Percentiles rank a stretch among this genome's conserved stretches.
These are phyloP conservation scores for Pezizomycotina sp. DNA, from an alignment of 2,329 filamentous ascomycete genomes.

Conservation along the genomic window DNA sequence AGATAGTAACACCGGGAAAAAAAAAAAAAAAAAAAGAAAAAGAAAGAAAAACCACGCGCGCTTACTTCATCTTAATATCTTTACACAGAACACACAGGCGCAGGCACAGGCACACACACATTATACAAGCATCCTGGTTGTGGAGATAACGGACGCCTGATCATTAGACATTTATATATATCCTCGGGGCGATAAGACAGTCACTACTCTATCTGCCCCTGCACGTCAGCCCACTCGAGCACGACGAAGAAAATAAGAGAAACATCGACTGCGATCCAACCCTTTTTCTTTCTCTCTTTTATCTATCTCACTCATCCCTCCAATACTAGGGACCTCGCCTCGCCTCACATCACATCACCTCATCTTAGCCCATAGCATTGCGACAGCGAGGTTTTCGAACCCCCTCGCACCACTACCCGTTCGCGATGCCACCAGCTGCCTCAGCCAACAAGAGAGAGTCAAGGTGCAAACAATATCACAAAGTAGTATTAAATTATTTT, in stretches of 20 bases:
- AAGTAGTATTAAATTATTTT: no score
- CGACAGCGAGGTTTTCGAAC: no score
- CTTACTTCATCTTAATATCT: not conserved
- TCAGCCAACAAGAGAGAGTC: no score
- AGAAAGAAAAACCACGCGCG: not conserved
- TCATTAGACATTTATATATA: not conserved
- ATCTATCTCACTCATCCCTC: constrained; percentile 1
- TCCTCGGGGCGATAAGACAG: not conserved
- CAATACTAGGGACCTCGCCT: not conserved
- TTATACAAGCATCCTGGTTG: not conserved
- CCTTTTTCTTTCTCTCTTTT: not conserved
- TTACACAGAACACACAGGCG: not conserved
- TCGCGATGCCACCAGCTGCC: no score
- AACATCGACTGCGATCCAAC: not conserved
- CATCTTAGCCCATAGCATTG: constrained; percentile 1
- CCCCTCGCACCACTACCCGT: no score
- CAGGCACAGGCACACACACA: not conserved
- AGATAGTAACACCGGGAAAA: not conserved
- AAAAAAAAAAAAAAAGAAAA: constrained; percentile 2
- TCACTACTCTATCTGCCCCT: not conserved
- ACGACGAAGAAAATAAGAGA: no score
- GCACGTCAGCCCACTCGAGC: not conserved
- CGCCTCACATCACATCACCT: not conserved
- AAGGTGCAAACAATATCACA: no score
- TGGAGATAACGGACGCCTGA: not conserved